Conservation (phyloP, 768 basidiomycete genomes). For the Sporobolomyces roseus region DNA sequence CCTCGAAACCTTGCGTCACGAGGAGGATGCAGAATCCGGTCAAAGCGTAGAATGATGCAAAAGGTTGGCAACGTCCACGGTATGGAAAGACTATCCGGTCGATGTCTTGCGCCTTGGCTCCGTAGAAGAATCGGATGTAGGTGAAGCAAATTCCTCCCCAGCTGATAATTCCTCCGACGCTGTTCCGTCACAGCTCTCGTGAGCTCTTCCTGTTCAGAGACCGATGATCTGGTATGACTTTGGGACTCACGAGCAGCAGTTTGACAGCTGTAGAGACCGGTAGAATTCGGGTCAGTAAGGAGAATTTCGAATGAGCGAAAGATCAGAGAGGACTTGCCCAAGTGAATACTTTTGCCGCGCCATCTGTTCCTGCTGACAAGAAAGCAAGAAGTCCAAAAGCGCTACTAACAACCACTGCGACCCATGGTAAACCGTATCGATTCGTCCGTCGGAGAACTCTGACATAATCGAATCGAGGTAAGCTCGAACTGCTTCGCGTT, state of each 20-base stretch:
- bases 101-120: conserved; percentile 14
- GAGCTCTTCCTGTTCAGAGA: no score
- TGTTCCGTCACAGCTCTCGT: not conserved
- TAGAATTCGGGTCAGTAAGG: not conserved
- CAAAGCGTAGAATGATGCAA: conserved; percentile 6
- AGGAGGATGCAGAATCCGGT: conserved; percentile 15
- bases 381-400: conserved; percentile 43
- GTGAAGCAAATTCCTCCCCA: conserved; percentile 35
- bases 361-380: conserved; percentile 27
- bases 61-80: conserved; percentile 9
- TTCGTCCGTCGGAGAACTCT: conserved; percentile 48
- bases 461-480: not conserved
- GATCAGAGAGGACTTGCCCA: not conserved
- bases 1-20: conserved; percentile 21
- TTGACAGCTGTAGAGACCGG: not conserved
- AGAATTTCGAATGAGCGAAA: not conserved
- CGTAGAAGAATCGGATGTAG: conserved; percentile 28
- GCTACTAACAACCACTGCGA: conserved; percentile 44
- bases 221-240: not conserved
- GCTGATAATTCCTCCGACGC: conserved; percentile 27
- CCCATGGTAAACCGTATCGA: conserved; percentile 48
- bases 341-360: conserved; percentile 7
- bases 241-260: conserved; percentile 10
- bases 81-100: conserved; percentile 18
- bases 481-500: no score